These are phyloP conservation scores for Hypoxylon fragiforme DNA, from an alignment of 495 filamentous ascomycete species.

Conservation along the genomic window DNA sequence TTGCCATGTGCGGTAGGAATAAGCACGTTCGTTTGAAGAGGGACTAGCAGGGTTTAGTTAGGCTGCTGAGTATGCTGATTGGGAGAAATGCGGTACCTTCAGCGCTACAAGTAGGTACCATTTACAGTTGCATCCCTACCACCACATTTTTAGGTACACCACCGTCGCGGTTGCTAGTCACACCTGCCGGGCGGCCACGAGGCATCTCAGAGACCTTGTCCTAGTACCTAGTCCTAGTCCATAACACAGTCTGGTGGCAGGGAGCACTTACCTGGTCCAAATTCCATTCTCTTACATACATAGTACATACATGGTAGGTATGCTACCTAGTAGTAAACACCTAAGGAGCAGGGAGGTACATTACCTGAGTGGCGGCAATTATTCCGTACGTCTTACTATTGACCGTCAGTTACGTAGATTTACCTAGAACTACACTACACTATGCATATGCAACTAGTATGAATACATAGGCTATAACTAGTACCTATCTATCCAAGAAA, in stretches of 20 bases:
- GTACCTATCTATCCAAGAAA: background rate
- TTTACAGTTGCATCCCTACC: constrained; percentile 22
- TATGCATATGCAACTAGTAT: too few relatives aligned
- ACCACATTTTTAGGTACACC: constrained; percentile 18
- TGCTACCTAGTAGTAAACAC: too few relatives aligned
- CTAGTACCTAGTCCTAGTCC: background rate
- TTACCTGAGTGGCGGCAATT: too few relatives aligned
- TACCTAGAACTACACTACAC: too few relatives aligned
- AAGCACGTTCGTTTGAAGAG: constrained; percentile 31
- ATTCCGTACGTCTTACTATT: constrained; percentile 11
- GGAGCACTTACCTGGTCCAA: constrained; percentile 4
- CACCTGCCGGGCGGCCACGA: constrained; percentile 37
- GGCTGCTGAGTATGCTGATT: constrained; percentile 24
- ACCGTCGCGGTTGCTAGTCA: constrained; percentile 27
- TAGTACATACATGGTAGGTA: too few relatives aligned
- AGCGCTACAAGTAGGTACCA: constrained; percentile 12
- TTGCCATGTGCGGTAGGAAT: constrained; percentile 37
- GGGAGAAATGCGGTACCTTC: constrained; percentile 15
- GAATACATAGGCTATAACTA: background rate
- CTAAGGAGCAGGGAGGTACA: too few relatives aligned
- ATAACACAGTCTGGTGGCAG: too few relatives aligned
- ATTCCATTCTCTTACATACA: too few relatives aligned
- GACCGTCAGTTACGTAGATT: constrained; percentile 10
- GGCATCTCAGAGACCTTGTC: constrained; percentile 21
- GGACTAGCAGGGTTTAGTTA: background rate